A percentile compares a stretch with the other conserved stretches of the same genome.
Conservation (phyloP, 257 asterid genomes). For the Nicotiana tomentosiformis region DNA sequence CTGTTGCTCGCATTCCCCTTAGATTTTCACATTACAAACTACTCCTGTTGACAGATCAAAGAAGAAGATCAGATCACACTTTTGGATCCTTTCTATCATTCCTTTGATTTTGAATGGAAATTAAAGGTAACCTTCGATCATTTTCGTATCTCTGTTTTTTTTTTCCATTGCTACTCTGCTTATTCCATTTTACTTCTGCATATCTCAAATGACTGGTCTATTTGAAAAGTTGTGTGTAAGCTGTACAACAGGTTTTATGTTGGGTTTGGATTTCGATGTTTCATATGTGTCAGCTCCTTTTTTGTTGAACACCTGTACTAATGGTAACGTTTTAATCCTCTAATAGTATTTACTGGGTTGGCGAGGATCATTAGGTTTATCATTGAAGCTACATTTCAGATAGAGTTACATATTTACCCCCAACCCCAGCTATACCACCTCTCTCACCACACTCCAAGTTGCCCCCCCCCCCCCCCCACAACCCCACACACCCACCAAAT, state of each 20-base stretch:
- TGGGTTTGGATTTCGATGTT: neutral
- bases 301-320: too few relatives aligned
- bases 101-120: slow-evolving; percentile 12
- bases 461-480: too few relatives aligned
- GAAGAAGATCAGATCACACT: slow-evolving; percentile 71
- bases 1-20: neutral
- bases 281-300: neutral
- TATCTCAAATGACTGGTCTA: neutral
- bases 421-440: too few relatives aligned
- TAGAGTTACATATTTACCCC: too few relatives aligned
- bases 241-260: neutral
- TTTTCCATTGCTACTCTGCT: neutral
- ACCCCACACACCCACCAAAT: too few relatives aligned
- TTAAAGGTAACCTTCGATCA: slow-evolving; percentile 39
- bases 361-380: neutral
- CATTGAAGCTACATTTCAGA: neutral
- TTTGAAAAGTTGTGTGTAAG: neutral
- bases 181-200: neutral
- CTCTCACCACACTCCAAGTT: too few relatives aligned
- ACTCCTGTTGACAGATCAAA: slow-evolving; percentile 46
- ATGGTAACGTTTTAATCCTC: neutral
- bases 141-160: neutral
- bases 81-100: slow-evolving; percentile 59
- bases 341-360: neutral
- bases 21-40: neutral